A percentile compares a stretch with the other conserved stretches of the same genome.
phyloP scores from a whole-genome alignment of 1,284 basidiomycete genomes.

The Earliella scabrosa region DNA sequence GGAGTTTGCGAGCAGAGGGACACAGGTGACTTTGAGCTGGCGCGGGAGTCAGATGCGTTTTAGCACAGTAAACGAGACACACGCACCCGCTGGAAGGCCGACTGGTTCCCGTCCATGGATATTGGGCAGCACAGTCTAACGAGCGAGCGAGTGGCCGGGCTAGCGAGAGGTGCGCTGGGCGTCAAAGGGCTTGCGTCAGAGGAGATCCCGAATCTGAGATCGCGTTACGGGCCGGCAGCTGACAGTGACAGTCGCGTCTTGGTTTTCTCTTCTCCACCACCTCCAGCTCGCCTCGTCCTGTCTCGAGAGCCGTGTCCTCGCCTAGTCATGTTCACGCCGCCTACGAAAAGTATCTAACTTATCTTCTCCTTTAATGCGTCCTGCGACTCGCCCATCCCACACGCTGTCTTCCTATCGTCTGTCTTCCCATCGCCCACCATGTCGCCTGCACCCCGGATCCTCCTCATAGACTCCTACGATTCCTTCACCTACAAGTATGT shows the following conservation, averaged over 20 bases:
- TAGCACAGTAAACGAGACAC: no score
- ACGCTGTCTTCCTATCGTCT: neutral
- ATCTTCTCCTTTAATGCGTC: neutral
- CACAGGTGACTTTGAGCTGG: conserved; percentile 80
- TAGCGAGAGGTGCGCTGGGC: no score
- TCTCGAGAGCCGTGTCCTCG: no score
- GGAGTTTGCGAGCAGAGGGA: conserved; percentile 75
- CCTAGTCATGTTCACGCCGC: neutral
- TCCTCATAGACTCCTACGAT: conserved; percentile 84
- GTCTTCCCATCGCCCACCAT: conserved; percentile 8
- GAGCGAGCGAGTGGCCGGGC: no score
- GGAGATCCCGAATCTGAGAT: neutral
- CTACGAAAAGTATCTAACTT: conserved; percentile 2
- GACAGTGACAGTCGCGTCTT: conserved; percentile 13
- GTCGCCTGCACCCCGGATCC: conserved; percentile 41
- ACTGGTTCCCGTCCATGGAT: conserved; percentile 22
- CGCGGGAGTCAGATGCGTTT: conserved; percentile 1
- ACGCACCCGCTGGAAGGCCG: conserved; percentile 41
- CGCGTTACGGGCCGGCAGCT: neutral
- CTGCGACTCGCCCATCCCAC: neutral
- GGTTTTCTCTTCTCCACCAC: neutral
- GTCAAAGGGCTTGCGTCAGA: no score
- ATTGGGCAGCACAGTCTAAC: no score
- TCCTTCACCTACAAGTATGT: conserved; percentile 86
- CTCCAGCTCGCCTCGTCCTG: no score